A percentile compares a stretch with the other conserved stretches of the same genome.
Evolutionary conservation across 495 filamentous ascomycete genomes (phyloP).

Genomic region (Collariella sp.): DNA sequence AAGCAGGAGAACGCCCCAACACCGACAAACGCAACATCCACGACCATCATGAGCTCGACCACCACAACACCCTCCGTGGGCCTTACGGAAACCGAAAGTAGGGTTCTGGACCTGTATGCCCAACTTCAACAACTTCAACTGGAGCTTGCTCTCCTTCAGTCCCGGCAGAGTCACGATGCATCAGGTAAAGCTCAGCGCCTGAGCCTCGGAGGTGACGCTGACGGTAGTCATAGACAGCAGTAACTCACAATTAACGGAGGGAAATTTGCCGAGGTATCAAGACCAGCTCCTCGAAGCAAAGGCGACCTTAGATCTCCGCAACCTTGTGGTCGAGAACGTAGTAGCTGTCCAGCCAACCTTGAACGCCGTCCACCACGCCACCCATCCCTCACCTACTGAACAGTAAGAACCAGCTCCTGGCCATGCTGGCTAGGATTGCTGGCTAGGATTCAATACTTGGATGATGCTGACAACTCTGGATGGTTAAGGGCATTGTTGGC

Average conservation of each 20-base stretch:
- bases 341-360: constrained; percentile 64
- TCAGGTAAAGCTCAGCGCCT: neutral
- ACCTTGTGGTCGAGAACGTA: constrained; percentile 56
- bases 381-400: constrained; percentile 55
- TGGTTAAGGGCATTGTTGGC: constrained; percentile 53
- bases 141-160: constrained; percentile 58
- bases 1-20: too few species aligned
- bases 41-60: constrained; percentile 3
- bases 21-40: too few species aligned
- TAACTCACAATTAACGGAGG: neutral
- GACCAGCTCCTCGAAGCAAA: constrained; percentile 59
- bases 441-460: neutral
- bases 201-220: neutral
- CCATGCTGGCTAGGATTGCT: too few species aligned
- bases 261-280: constrained; percentile 28
- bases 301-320: constrained; percentile 56
- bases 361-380: constrained; percentile 65
- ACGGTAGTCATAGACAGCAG: neutral
- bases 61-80: neutral
- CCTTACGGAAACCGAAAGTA: constrained; percentile 44
- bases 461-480: neutral
- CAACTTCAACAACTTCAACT: constrained; percentile 60
- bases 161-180: constrained; percentile 25
- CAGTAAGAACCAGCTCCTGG: constrained; percentile 40
- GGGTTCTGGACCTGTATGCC: constrained; percentile 59